A percentile compares a stretch with the other conserved stretches of the same genome.
Conservation (phyloP, 371 early-diverging fungal species). For the Neoconidiobolus thromboides region DNA sequence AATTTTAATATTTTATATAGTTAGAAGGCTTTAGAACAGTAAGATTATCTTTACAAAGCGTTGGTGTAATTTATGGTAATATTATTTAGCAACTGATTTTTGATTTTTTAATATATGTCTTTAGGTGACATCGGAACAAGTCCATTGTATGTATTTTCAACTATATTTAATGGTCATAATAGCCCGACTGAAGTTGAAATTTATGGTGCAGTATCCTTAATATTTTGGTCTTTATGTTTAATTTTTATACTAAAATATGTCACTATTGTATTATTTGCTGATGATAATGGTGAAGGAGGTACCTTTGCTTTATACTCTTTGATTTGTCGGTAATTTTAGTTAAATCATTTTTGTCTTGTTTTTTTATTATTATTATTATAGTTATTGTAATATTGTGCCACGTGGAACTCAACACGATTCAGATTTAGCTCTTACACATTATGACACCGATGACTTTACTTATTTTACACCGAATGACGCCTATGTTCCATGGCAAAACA, state of each 20-base stretch:
- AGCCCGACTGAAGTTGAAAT: conserved; percentile 9
- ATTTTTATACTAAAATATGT: conserved; percentile 27
- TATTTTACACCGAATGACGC: too few species aligned
- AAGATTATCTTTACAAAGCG: conserved; percentile 12
- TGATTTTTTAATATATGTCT: neutral
- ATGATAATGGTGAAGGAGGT: conserved; percentile 42
- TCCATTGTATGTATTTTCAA: conserved; percentile 25
- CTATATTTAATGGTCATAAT: conserved; percentile 17
- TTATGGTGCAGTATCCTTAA: conserved; percentile 23
- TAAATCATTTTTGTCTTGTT: neutral
- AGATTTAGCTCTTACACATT: conserved; percentile 7
- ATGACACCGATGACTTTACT: conserved; percentile 3
- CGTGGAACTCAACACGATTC: conserved; percentile 2
- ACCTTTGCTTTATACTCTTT: conserved; percentile 33
- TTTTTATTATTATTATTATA: neutral
- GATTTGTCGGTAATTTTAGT: conserved; percentile 13
- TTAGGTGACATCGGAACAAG: conserved; percentile 32
- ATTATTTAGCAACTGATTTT: neutral
- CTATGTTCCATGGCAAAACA: neutral
- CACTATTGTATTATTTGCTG: conserved; percentile 25
- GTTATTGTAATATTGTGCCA: conserved; percentile 9
- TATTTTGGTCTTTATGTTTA: conserved; percentile 31
- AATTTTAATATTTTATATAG: neutral
- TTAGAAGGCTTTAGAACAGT: conserved; percentile 3
- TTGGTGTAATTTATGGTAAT: conserved; percentile 15